Evolutionary conservation across 2,329 filamentous ascomycete species (phyloP).

Genomic region (Nothophoma quercina): DNA sequence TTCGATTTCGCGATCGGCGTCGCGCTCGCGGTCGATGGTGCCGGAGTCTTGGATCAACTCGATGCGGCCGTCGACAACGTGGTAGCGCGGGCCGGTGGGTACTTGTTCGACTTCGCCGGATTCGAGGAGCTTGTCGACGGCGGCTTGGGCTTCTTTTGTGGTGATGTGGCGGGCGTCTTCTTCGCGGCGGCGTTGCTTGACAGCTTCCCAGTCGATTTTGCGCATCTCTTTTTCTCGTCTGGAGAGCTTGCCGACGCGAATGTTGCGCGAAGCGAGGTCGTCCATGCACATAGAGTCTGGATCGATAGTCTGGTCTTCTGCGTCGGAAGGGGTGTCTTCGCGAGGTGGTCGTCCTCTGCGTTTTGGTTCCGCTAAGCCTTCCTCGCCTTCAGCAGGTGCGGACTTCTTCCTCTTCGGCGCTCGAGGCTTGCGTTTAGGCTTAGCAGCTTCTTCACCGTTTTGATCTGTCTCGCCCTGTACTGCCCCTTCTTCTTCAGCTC

Average conservation of each 20-base stretch:
- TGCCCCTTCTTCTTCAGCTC: slow-evolving; percentile 11
- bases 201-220: slow-evolving; percentile 67
- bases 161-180: slow-evolving; percentile 37
- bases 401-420: slow-evolving; percentile 26
- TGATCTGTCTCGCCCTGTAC: slow-evolving; percentile 20
- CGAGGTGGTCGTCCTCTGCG: slow-evolving; percentile 38
- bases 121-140: slow-evolving; percentile 32
- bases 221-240: slow-evolving; percentile 76
- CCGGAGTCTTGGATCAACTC: slow-evolving; percentile 73
- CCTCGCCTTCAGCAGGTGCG: slow-evolving; percentile 22
- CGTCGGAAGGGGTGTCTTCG: slow-evolving; percentile 46
- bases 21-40: slow-evolving; percentile 72
- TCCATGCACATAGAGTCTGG: slow-evolving; percentile 73
- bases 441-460: slow-evolving; percentile 19
- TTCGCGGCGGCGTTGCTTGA: slow-evolving; percentile 51
- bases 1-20: slow-evolving; percentile 63
- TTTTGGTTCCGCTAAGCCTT: slow-evolving; percentile 25
- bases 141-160: slow-evolving; percentile 33
- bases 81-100: slow-evolving; percentile 58
- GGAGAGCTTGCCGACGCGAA: slow-evolving; percentile 75
- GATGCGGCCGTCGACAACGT: slow-evolving; percentile 72
- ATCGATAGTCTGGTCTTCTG: slow-evolving; percentile 63
- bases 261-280: slow-evolving; percentile 70
- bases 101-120: slow-evolving; percentile 18
- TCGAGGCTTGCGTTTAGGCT: slow-evolving; percentile 25